Conservation (phyloP, 371 early-diverging fungal genomes). For the Mucor piriformis region DNA sequence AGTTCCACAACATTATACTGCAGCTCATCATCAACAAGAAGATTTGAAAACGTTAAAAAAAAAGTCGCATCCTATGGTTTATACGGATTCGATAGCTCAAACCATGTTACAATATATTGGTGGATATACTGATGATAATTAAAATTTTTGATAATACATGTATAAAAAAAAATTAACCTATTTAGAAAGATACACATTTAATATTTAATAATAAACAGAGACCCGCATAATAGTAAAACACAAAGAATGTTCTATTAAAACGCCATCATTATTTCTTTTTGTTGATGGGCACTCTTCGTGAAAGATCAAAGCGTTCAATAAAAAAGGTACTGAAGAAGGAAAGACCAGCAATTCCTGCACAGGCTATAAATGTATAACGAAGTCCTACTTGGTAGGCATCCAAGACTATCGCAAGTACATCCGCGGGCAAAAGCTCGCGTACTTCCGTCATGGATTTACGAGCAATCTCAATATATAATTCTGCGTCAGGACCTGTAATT, state of each 20-base stretch:
- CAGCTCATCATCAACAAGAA: background rate
- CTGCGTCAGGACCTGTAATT: slow-evolving; percentile 48
- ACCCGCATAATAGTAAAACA: too few species aligned
- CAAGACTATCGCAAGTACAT: slow-evolving; percentile 39
- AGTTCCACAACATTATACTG: background rate
- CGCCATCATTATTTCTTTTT: background rate
- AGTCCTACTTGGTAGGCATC: slow-evolving; percentile 44
- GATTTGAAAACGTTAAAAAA: background rate
- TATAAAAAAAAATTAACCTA: too few species aligned
- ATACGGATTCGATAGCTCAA: slow-evolving; percentile 9
- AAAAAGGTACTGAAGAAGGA: slow-evolving; percentile 49
- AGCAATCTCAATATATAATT: slow-evolving; percentile 45
- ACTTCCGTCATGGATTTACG: slow-evolving; percentile 53
- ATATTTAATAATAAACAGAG: too few species aligned
- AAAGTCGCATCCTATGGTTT: background rate
- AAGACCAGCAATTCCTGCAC: slow-evolving; percentile 33
- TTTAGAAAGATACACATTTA: too few species aligned
- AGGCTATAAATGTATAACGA: slow-evolving; percentile 36
- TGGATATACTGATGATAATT: slow-evolving; percentile 7
- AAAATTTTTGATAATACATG: too few species aligned
- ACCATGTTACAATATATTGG: slow-evolving; percentile 20
- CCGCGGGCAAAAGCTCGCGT: slow-evolving; percentile 38
- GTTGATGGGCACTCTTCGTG: slow-evolving; percentile 25
- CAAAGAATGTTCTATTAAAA: background rate
- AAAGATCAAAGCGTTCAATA: slow-evolving; percentile 52